Base-by-base conservation (phyloP, 2,329 filamentous ascomycete genomes). In the Hirsutella minnesotensis region DNA sequence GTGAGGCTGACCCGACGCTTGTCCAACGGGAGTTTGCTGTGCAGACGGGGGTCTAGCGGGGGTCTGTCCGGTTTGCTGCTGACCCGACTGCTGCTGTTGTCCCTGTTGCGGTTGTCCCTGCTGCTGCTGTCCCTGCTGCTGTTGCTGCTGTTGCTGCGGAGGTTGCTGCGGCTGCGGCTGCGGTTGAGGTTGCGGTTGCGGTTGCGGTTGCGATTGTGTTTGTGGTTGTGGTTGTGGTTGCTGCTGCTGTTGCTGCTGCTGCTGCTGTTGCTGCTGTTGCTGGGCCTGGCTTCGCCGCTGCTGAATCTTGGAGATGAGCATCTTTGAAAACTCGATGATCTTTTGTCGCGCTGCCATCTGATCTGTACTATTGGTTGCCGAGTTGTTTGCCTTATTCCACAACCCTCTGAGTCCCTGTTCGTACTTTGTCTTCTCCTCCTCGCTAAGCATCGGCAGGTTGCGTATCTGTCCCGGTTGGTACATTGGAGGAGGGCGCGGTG, bases 291-390 rank as follows among this genome's bases (percentile, higher is more conserved):
- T 52, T 24, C 63, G 56, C 16, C 63, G 57, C 40, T 57, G 54
- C 41, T 71, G 65, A 5, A 77, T 65, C 56, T 78, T 80, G 0
- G 56, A 57, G 3, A 67, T 58, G 2, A 82, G 65, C 58, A 76
- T 77, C 36, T 67, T 67, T 0, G 77, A 76, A 53, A 82, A 81
- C 9, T 81, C 75, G 7, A 63, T 57, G 19, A 82, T 73, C 59
- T 79, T 81, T 34, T 68, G 66, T 48, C 69, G 70, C 0, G 77
- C 76, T 0, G 64, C 61, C 20, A 65, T 56, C 38, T 79, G 69
- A 19, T 72, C 66, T 1, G 53, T 51, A 3, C 72, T 73, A 19
- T 72, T 70, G 2, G 66, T 62, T 0, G 68, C 57, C 1, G 64
- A 59, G 18, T 64, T 68, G 45, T 73, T 69, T 38, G 73, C 68